Percentiles rank a stretch among this genome's conserved stretches.
phyloP scores from a whole-genome alignment of 257 asterid species.

The Sherardia arvensis region DNA sequence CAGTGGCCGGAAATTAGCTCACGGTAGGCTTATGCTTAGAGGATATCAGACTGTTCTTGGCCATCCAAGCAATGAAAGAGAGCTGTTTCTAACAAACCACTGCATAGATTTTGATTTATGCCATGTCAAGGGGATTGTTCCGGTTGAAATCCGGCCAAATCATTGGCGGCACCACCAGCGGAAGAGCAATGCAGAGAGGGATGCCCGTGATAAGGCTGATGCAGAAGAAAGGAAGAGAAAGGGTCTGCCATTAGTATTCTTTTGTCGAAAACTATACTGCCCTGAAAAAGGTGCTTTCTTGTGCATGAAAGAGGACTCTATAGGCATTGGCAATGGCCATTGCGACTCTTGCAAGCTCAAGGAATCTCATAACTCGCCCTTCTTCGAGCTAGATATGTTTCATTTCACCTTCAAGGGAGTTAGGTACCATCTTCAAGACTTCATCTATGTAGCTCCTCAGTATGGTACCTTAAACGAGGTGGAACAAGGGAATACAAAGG shows the following conservation, averaged over 20 bases:
- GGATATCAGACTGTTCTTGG: slow-evolving; percentile 17
- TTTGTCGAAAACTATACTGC: slow-evolving; percentile 16
- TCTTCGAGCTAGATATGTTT: slow-evolving; percentile 1
- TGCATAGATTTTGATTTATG: slow-evolving; percentile 14
- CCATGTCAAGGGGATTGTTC: not conserved
- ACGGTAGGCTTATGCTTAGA: slow-evolving; percentile 16
- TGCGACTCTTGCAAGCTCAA: slow-evolving; percentile 12
- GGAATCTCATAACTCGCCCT: not conserved
- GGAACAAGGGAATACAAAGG: not conserved
- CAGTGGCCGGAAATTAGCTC: slow-evolving; percentile 9
- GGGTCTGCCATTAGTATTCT: slow-evolving; percentile 6
- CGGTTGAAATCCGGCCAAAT: not conserved
- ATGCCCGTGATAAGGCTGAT: slow-evolving; percentile 1
- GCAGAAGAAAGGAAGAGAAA: slow-evolving; percentile 1
- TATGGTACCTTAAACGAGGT: not conserved
- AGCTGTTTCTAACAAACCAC: slow-evolving; percentile 17
- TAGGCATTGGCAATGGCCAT: slow-evolving; percentile 13
- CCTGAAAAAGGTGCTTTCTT: slow-evolving; percentile 19
- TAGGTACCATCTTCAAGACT: slow-evolving; percentile 10
- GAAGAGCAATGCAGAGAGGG: not conserved
- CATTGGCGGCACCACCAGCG: slow-evolving; percentile 6
- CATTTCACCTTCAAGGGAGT: slow-evolving; percentile 12
- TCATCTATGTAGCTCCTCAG: slow-evolving; percentile 6
- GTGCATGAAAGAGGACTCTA: not conserved
- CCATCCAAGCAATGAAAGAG: slow-evolving; percentile 6